Evolutionary conservation across 805 yeast species (phyloP).

Genomic region (Metschnikowia lunata): DNA sequence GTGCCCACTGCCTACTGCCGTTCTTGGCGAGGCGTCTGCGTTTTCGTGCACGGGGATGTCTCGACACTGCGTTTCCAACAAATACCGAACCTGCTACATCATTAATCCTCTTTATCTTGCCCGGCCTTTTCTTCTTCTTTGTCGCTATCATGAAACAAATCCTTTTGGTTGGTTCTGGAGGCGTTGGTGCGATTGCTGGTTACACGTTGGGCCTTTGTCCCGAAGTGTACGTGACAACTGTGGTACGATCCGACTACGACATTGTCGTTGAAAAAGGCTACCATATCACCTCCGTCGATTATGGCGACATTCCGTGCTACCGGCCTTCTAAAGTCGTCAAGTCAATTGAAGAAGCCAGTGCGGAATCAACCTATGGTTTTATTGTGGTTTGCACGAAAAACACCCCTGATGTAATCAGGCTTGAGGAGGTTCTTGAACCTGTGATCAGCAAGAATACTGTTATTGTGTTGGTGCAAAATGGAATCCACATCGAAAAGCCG

Average conservation of each 20-base stretch:
- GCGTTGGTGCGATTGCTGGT: constrained; percentile 79
- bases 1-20: no score
- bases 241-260: constrained; percentile 63
- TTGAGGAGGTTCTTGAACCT: constrained; percentile 49
- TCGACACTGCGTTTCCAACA: neutral
- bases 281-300: constrained; percentile 55
- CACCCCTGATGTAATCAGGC: constrained; percentile 53
- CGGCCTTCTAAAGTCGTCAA: constrained; percentile 46
- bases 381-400: constrained; percentile 60
- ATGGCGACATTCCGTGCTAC: constrained; percentile 53
- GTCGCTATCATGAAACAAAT: constrained; percentile 16
- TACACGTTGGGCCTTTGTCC: constrained; percentile 48
- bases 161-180: constrained; percentile 76
- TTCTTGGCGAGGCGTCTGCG: no score
- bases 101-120: neutral
- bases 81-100: neutral
- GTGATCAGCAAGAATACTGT: constrained; percentile 35
- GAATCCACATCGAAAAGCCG: constrained; percentile 33
- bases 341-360: constrained; percentile 42
- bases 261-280: constrained; percentile 50
- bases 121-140: no score
- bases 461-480: constrained; percentile 39
- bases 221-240: constrained; percentile 51
- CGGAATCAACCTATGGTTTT: constrained; percentile 45
- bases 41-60: neutral